Evolutionary conservation across 208 protist species (phyloP), one percentile per base, ranked within the genome.

Genomic region (Zelonia costaricensis): DNA sequence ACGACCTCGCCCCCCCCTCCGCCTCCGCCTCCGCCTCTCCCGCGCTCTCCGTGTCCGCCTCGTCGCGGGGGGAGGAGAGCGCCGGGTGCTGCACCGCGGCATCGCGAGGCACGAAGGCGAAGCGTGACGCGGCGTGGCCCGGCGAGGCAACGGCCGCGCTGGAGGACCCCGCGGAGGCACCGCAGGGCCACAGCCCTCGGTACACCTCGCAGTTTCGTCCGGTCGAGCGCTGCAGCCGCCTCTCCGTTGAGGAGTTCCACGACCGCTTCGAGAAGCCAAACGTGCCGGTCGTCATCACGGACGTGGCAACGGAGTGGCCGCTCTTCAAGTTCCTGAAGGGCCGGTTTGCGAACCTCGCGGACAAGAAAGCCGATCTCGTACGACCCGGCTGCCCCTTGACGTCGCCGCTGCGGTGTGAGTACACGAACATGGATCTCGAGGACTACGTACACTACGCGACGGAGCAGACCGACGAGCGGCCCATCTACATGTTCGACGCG

Each of bases 401-500:
- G 51, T 49, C 74, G 4, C 85, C 80, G 57, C 81, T 94, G 52
- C 87, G 88, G 25, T 96, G 91, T 76, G 91, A 96, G 72, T 76
- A 90, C 75, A 93, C 91, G 4, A 83, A 62, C 48, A 92, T 96
- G 88, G 83, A 59, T 44, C 60, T 93, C n/a, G 71, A 61, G 23
- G 88, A 96, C 70, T 96, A 94, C 57, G 84, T 93, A 22, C 75
- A 45, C 31, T 96, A 96, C 68, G 86, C 87, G 1, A 72, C 44
- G 33, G 74, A 85, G 56, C 86, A 93, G 60, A 69, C 62, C 7
- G 91, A 94, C 61, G 91, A 96, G 63, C 82, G 88, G n/a, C 88
- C 88, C 10, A 92, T 92, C 56, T 96, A 96, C 76, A 84, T 96
- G 74, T 96, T 96, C 63, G 91, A 96, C 68, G 71, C 85, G 10